Base-by-base conservation (phyloP, 2,329 filamentous ascomycete genomes). In the Penicillium sp. region DNA sequence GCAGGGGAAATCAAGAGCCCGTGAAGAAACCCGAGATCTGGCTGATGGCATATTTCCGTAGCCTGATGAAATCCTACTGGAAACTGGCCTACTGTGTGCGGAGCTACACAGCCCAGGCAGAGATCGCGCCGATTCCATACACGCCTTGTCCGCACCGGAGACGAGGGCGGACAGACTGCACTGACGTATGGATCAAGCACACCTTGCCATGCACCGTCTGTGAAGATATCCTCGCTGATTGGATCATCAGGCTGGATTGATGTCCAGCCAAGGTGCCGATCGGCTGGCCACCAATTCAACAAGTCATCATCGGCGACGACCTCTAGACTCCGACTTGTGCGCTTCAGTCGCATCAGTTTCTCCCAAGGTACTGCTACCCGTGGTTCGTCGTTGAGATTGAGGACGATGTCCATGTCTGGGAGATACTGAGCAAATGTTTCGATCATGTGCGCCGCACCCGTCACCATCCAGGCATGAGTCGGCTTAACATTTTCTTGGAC, bases 11-110 rank as follows among this genome's bases (percentile, higher is more conserved):
- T 74, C 63, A 87, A 82, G 60, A 91, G 82, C 37, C 86, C 85
- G 58, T 91, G 87, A 1, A 91, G 74, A 51, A 83, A 76, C 27
- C 81, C 79, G 29, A 91, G 72, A 54, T 93, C 88, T 1, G 88
- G 85, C 60, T 93, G 88, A 50, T 85, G 79, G 62, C 88, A 94
- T 27, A 85, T 76, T 40, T 88, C 79, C 5, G 82, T 76, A 4
- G 84, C 80, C 7, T 76, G 63, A 1, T 76, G 73, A 82, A 85
- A 90, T 56, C 86, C 76, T 4, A 74, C 71, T 5, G 89, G 69
- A 58, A 88, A 86, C 24, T 82, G 81, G 2, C 80, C 83, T 13
- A 80, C 70, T 0, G 86, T 85, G 59, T 90, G 85, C 0, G 79
- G 78, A 5, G 72, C 69, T 2, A 76, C 72, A 63, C 87, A 91